These are phyloP conservation scores for Camellia granthamiana DNA, from an alignment of 148 eudicot species.

Conservation along the genomic window DNA sequence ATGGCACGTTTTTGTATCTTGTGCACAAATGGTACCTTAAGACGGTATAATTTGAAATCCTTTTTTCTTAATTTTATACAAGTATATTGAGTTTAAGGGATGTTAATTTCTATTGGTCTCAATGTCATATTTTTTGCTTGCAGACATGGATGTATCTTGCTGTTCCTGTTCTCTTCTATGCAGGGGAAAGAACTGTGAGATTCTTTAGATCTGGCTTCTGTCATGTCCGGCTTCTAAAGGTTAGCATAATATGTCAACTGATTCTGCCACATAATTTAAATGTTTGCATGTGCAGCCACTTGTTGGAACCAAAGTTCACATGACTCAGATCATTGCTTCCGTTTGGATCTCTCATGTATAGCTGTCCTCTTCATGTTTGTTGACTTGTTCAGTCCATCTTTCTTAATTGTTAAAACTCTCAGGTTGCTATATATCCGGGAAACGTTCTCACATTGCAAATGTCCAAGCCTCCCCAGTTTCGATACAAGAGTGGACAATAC, in stretches of 20 bases:
- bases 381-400: not conserved
- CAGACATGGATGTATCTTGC: constrained; percentile 99
- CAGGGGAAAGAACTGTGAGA: constrained; percentile 90
- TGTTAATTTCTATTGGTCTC: constrained; percentile 12
- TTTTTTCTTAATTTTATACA: not conserved
- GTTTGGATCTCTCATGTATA: not conserved
- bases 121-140: constrained; percentile 8
- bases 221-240: constrained; percentile 76
- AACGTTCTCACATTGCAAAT: constrained; percentile 86
- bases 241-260: constrained; percentile 19
- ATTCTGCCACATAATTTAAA: not conserved
- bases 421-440: constrained; percentile 92
- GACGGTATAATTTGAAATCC: constrained; percentile 35
- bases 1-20: constrained; percentile 50
- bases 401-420: constrained; percentile 17
- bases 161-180: constrained; percentile 83
- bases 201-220: constrained; percentile 73
- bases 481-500: constrained; percentile 94
- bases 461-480: constrained; percentile 87
- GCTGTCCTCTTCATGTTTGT: not conserved
- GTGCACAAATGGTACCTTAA: constrained; percentile 52
- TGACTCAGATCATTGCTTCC: not conserved
- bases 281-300: not conserved
- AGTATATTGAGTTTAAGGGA: not conserved
- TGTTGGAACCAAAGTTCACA: not conserved